Evolutionary conservation across 2,329 filamentous ascomycete genomes (phyloP).

Genomic region (Coniochaeta sp.): DNA sequence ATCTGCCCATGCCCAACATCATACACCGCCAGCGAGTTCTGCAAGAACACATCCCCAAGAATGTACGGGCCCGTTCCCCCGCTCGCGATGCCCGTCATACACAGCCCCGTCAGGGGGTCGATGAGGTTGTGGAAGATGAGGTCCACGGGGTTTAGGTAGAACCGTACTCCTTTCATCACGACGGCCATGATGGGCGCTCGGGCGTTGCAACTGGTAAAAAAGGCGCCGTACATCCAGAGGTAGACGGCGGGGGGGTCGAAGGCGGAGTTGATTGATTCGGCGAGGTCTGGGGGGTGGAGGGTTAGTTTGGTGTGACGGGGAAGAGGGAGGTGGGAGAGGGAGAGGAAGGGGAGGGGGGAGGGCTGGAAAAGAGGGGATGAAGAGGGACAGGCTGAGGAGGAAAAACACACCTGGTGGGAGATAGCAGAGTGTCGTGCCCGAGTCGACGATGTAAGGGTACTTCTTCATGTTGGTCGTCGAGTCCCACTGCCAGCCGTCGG

Average conservation of each 20-base stretch:
- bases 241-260: constrained; percentile 41
- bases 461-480: constrained; percentile 32
- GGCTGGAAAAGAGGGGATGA: too few relatives aligned
- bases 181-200: constrained; percentile 37
- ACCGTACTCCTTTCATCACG: constrained; percentile 33
- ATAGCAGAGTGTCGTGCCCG: constrained; percentile 43
- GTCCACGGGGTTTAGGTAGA: constrained; percentile 40
- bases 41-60: constrained; percentile 41
- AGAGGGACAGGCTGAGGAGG: not conserved
- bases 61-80: constrained; percentile 40
- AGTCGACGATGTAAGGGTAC: constrained; percentile 45
- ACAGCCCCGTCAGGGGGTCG: constrained; percentile 38
- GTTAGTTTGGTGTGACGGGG: not conserved
- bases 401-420: constrained; percentile 37
- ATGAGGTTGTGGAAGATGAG: constrained; percentile 36
- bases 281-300: constrained; percentile 30
- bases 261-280: constrained; percentile 36
- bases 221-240: constrained; percentile 37
- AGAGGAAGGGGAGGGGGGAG: not conserved
- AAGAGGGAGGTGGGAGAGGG: too few relatives aligned
- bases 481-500: constrained; percentile 39
- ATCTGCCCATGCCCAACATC: constrained; percentile 20
- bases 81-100: constrained; percentile 38
- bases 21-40: constrained; percentile 40
- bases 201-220: constrained; percentile 42